Conservation (phyloP, 1,139 yeast species). For the Nakaseomyces bracarensis region DNA sequence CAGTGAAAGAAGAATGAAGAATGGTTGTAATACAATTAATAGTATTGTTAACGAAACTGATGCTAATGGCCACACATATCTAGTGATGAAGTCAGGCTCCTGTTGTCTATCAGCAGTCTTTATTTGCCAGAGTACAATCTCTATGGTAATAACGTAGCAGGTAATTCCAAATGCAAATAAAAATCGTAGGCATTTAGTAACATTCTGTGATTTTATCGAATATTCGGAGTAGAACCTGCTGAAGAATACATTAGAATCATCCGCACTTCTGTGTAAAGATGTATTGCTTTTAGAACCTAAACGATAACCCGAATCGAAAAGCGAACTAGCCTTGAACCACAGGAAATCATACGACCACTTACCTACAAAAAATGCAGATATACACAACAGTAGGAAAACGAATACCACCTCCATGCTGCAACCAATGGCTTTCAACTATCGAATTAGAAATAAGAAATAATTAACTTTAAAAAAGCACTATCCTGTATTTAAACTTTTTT, state of each 20-base stretch:
- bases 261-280: constrained; percentile 7
- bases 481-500: no score
- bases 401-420: constrained; percentile 15
- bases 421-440: background rate
- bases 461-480: no score
- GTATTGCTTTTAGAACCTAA: background rate
- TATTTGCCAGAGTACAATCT: constrained; percentile 30
- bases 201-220: constrained; percentile 23
- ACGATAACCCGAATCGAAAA: constrained; percentile 14
- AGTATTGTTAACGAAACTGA: constrained; percentile 19
- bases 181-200: constrained; percentile 17
- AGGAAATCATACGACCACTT: constrained; percentile 14
- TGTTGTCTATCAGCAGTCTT: constrained; percentile 20
- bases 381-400: constrained; percentile 12
- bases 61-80: constrained; percentile 25
- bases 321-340: constrained; percentile 16
- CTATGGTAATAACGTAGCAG: constrained; percentile 25
- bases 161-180: constrained; percentile 27
- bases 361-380: constrained; percentile 14
- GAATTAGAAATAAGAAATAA: no score
- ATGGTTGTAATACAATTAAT: constrained; percentile 31
- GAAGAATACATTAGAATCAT: constrained; percentile 13
- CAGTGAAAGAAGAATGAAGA: constrained; percentile 26
- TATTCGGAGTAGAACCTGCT: constrained; percentile 28
- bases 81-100: constrained; percentile 20